Percentiles rank a stretch among this genome's conserved stretches.
Conservation (phyloP, 2,329 filamentous ascomycete genomes). For the Microthyrium microscopicum region DNA sequence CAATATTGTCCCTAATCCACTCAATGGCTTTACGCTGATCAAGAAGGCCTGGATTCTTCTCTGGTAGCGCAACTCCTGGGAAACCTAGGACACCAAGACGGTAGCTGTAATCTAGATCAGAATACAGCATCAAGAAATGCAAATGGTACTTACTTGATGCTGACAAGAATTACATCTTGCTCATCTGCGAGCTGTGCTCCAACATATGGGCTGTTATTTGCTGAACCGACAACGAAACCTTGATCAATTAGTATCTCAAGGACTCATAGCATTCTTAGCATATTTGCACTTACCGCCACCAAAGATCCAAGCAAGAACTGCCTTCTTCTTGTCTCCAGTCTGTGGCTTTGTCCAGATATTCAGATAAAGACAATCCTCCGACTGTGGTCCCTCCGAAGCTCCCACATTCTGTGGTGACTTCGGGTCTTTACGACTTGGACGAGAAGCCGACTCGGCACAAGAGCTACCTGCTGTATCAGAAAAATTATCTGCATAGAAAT, state of each 20-base stretch:
- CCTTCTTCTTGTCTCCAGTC: constrained; percentile 14
- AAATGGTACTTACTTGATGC: constrained; percentile 32
- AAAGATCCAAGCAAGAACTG: constrained; percentile 29
- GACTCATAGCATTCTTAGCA: not conserved
- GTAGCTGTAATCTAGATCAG: constrained; percentile 19
- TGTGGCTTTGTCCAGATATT: constrained; percentile 9
- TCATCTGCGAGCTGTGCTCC: constrained; percentile 27
- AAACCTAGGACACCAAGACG: constrained; percentile 41
- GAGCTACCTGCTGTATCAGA: not conserved
- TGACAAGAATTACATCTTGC: constrained; percentile 30
- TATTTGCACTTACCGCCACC: constrained; percentile 26
- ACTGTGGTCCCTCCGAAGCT: constrained; percentile 10
- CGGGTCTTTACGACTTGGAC: not conserved
- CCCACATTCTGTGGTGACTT: constrained; percentile 6
- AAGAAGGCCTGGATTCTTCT: constrained; percentile 37
- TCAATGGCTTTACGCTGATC: constrained; percentile 38
- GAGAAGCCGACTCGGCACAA: constrained; percentile 12
- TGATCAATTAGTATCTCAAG: not conserved
- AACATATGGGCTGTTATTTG: constrained; percentile 24
- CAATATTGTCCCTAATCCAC: constrained; percentile 36
- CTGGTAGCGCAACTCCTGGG: constrained; percentile 24
- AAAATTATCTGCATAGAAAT: not conserved
- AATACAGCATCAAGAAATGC: constrained; percentile 22
- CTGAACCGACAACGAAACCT: constrained; percentile 16
- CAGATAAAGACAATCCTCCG: constrained; percentile 6